Evolutionary conservation across 257 asterid species (phyloP), one percentile per base, ranked within the genome.

Genomic region (Solanum corneliomulleri): DNA sequence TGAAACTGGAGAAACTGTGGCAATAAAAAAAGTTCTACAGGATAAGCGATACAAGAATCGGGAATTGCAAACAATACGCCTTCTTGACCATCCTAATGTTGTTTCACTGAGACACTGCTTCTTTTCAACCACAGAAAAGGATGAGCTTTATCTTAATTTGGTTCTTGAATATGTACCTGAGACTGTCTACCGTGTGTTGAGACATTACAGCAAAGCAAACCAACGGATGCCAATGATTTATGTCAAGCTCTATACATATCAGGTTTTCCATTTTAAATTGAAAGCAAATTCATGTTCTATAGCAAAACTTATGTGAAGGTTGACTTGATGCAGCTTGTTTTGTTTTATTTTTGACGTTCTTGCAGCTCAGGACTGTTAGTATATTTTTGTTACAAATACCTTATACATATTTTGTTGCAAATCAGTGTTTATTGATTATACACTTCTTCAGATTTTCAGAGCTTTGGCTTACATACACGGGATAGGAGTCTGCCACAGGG

Each of bases 401-500:
- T 80, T 47, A 6, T 45, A 11, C 44, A 80, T 47, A 80, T 47
- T 80, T 76, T 29, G 68, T 80, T 29, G 44, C 85, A 80, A 80
- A 80, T 49, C 25, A 31, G 11, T 47, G 60, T 78, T 47, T 27
- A 15, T 78, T 78, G 27, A 47, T 47, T 25, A 16, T 78, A 69
- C n/a, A 71, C 10, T 52, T 88, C 68, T 60, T 83, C 95, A 94
- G 97, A 92, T 94, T 25, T 94, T 93, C 82, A 92, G 96, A 69
- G 94, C 94, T 12, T 89, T 94, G 64, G 92, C 92, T 88, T 92
- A 93, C 89, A 89, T 93, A 91, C 96, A 94, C 83, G 92, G 91
- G 35, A 76, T 92, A 62, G 94, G 98, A 58, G 95, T 94, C 8
- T 92, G 96, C 68, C 98, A 94, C 90, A 91, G 96, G 74, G 98